These are phyloP conservation scores for Hemileccinum rubropunctum DNA, from an alignment of 768 basidiomycete species.

Conservation along the genomic window DNA sequence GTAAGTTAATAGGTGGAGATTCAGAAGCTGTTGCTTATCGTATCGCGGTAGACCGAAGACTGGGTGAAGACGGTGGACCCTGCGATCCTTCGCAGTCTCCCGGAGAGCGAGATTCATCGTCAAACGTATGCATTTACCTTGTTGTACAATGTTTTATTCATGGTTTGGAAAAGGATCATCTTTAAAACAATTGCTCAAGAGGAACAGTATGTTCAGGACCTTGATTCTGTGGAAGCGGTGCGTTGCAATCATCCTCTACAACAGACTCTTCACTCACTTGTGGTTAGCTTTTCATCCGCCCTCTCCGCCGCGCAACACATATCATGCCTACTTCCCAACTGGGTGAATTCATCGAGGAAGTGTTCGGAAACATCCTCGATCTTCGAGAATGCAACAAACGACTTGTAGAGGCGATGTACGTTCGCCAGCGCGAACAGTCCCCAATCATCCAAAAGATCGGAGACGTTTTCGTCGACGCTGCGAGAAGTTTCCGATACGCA, in stretches of 20 bases:
- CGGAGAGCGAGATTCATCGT: constrained; percentile 75
- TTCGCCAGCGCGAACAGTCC: constrained; percentile 79
- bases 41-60: constrained; percentile 34
- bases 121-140: constrained; percentile 51
- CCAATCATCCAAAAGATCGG: constrained; percentile 84
- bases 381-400: constrained; percentile 80
- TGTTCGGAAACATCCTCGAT: constrained; percentile 87
- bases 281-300: constrained; percentile 53
- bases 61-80: constrained; percentile 55
- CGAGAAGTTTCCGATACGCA: constrained; percentile 80
- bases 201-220: constrained; percentile 84
- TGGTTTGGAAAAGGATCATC: constrained; percentile 50
- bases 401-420: constrained; percentile 82
- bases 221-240: constrained; percentile 79
- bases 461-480: constrained; percentile 84
- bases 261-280: constrained; percentile 32
- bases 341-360: constrained; percentile 83
- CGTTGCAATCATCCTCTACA: constrained; percentile 12
- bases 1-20: constrained; percentile 34
- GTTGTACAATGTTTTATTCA: background rate
- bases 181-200: constrained; percentile 87
- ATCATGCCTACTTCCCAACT: constrained; percentile 56
- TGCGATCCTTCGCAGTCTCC: constrained; percentile 51
- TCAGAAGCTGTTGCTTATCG: background rate
- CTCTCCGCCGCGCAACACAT: constrained; percentile 51